These are phyloP conservation scores for Talaromyces stipitatus DNA, from an alignment of 495 filamentous ascomycete species.

Conservation along the genomic window DNA sequence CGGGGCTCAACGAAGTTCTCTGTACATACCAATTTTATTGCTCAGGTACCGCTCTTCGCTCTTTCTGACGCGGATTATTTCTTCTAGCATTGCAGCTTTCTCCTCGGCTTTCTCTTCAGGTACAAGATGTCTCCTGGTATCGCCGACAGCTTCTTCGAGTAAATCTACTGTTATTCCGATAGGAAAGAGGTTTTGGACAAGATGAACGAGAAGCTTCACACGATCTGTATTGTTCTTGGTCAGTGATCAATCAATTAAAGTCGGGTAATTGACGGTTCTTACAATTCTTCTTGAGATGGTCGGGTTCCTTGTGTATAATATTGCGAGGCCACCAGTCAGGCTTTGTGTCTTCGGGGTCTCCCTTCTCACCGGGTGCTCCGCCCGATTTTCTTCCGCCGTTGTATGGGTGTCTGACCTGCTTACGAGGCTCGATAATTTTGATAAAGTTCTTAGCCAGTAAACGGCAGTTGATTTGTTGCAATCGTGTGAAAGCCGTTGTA, in stretches of 20 bases:
- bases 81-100: constrained; percentile 34
- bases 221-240: constrained; percentile 21
- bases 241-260: no score
- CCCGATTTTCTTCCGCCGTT: constrained; percentile 52
- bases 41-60: constrained; percentile 44
- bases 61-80: constrained; percentile 45
- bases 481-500: constrained; percentile 27
- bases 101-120: constrained; percentile 19
- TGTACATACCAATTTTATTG: constrained; percentile 42
- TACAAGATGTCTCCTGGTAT: constrained; percentile 31
- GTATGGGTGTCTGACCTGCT: constrained; percentile 78
- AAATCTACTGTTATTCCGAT: constrained; percentile 31
- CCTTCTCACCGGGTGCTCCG: constrained; percentile 26
- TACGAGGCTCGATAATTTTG: constrained; percentile 78
- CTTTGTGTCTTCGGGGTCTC: constrained; percentile 47
- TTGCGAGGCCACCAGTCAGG: constrained; percentile 77
- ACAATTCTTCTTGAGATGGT: constrained; percentile 75
- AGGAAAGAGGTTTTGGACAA: constrained; percentile 30
- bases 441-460: constrained; percentile 71
- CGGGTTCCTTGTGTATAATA: constrained; percentile 69
- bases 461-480: constrained; percentile 40
- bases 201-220: constrained; percentile 35
- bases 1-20: no score
- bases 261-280: constrained; percentile 15
- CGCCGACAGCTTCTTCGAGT: constrained; percentile 33